Conservation (phyloP, 768 basidiomycete species). For the Boletus patriciae region DNA sequence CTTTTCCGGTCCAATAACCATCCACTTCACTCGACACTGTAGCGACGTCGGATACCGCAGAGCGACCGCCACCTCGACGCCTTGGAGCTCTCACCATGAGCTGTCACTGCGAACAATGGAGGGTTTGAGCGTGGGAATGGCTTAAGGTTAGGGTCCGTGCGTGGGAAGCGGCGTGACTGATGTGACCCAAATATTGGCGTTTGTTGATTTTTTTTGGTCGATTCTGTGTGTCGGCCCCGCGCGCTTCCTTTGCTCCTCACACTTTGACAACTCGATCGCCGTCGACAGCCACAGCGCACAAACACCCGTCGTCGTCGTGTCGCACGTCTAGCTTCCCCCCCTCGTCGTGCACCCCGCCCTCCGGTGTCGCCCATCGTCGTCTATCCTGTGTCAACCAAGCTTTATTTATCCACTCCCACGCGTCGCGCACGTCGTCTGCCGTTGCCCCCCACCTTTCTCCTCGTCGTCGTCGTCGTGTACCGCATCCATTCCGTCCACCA, state of each 20-base stretch:
- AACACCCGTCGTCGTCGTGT: slow-evolving; percentile 41
- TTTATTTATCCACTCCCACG: slow-evolving; percentile 43
- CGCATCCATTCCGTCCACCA: slow-evolving; percentile 28
- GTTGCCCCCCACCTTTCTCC: slow-evolving; percentile 18
- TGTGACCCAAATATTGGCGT: slow-evolving; percentile 42
- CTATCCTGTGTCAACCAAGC: slow-evolving; percentile 22
- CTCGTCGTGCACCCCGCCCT: slow-evolving; percentile 21
- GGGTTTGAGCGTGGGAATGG: slow-evolving; percentile 33
- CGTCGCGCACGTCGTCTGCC: slow-evolving; percentile 47
- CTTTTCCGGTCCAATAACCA: background rate
- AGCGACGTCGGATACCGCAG: background rate
- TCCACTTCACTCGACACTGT: background rate
- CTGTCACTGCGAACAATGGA: slow-evolving; percentile 18
- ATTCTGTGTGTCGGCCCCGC: slow-evolving; percentile 44
- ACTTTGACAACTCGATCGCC: slow-evolving; percentile 48
- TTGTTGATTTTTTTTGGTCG: slow-evolving; percentile 41
- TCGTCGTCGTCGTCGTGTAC: slow-evolving; percentile 29
- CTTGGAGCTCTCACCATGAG: background rate
- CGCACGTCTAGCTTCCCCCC: slow-evolving; percentile 29
- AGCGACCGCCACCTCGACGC: background rate
- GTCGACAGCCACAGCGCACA: slow-evolving; percentile 47
- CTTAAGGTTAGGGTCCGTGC: slow-evolving; percentile 48
- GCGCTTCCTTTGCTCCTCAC: slow-evolving; percentile 46
- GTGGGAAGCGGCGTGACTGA: slow-evolving; percentile 37
- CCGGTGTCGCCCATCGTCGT: slow-evolving; percentile 26